Base-by-base conservation (phyloP, 1,139 yeast genomes). In the Lodderomyces oxycetoniae region DNA sequence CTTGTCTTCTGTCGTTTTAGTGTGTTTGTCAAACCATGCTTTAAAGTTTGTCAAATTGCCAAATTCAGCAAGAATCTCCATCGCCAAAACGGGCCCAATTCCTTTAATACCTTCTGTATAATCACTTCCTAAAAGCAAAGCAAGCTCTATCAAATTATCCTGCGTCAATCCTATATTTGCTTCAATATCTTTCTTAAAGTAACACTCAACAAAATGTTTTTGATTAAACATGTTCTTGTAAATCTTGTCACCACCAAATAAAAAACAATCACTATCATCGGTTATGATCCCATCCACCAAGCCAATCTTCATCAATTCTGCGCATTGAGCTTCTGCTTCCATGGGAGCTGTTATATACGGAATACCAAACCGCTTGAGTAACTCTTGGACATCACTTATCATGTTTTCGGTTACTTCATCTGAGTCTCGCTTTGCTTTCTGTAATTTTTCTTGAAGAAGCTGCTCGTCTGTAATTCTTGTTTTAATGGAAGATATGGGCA, bases 291-390 rank as follows among this genome's bases (percentile, higher is more conserved):
- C 99, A 56, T 93, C 98, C 2, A 91, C 96, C 16, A 91, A 65
- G 0, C 74, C 75, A 12, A 87, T 55, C 17, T 59, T 57, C 32
- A 76, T 58, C 8, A 91, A 60, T 45, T 80, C 86, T 0, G 96
- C 96, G 59, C 98, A 91, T 51, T 91, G 98, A 0, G 97, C 96
- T 61, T 91, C 98, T 1, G 98, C 98, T 58, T 91, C 98, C 87
- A 86, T 87, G 0, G 97, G 97, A 0, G 97, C 96, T 0, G 96
- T 86, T 5, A 91, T 74, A 47, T 77, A 91, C 0, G 98, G 98
- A 8, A 91, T 83, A 1, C 98, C 98, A 63, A 93, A 93, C 37
- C 93, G 57, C 23, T 81, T 74, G 4, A 93, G 63, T 26, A 93
- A 63, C 41, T 87, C 95, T 55, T 91, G 96, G 8, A 94, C 93